Percentiles rank a stretch among this genome's conserved stretches.
Conservation (phyloP, 495 filamentous ascomycete species). For the Penicillium argentinense region DNA sequence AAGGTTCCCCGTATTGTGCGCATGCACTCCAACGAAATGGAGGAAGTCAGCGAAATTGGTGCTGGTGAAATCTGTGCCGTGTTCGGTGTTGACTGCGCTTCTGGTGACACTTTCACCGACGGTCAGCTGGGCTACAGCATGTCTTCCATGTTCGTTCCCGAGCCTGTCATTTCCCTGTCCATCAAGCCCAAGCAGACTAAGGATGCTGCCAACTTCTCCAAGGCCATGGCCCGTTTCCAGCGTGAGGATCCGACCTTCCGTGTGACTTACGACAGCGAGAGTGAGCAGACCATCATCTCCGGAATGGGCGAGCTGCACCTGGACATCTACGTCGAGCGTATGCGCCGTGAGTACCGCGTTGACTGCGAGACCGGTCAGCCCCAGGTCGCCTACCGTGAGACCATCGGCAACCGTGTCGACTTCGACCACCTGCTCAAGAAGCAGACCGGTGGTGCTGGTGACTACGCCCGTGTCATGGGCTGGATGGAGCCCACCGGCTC, state of each 20-base stretch:
- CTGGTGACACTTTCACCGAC: constrained; percentile 98
- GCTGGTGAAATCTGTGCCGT: constrained; percentile 98
- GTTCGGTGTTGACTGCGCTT: constrained; percentile 97
- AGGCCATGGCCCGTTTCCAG: constrained; percentile 99
- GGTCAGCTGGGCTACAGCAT: constrained; percentile 90
- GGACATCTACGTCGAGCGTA: constrained; percentile 96
- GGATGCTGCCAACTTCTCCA: constrained; percentile 92
- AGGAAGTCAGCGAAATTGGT: constrained; percentile 87
- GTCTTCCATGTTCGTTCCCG: constrained; percentile 98
- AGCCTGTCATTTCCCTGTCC: constrained; percentile 95
- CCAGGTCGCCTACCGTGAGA: constrained; percentile 97
- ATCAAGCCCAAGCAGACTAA: constrained; percentile 96
- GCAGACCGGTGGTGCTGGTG: constrained; percentile 94
- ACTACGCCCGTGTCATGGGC: constrained; percentile 91
- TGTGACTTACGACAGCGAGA: constrained; percentile 86
- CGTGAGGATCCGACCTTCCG: constrained; percentile 98
- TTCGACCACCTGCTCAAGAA: constrained; percentile 97
- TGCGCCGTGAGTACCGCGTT: constrained; percentile 95
- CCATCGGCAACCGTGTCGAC: constrained; percentile 69
- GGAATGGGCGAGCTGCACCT: constrained; percentile 99
- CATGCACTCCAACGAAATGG: constrained; percentile 99
- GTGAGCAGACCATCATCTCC: constrained; percentile 92
- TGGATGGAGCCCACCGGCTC: constrained; percentile 82
- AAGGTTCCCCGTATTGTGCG: constrained; percentile 96
- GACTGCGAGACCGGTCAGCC: constrained; percentile 95